These are phyloP conservation scores for Canna indica DNA, from an alignment of 176 grass and related monocot species.

Conservation along the genomic window DNA sequence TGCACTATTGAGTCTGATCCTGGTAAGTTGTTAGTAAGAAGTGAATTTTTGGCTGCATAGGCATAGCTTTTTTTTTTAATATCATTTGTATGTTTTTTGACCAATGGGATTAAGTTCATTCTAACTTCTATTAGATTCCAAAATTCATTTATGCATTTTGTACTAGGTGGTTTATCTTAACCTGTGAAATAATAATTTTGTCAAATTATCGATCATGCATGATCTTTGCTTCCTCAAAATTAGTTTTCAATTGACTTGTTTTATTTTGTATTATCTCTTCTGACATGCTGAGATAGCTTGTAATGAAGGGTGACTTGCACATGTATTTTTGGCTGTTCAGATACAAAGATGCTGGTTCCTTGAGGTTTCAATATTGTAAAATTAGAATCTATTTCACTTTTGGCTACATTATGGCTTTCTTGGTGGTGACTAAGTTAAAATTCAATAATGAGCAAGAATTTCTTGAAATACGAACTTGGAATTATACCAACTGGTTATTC, in stretches of 20 bases:
- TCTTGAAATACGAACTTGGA: background rate
- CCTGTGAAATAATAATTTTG: background rate
- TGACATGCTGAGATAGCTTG: background rate
- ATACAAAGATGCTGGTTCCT: background rate
- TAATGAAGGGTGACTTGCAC: background rate
- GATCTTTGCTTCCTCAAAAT: background rate
- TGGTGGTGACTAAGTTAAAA: background rate
- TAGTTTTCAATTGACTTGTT: background rate
- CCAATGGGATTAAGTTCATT: too few relatives aligned
- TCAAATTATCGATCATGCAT: background rate
- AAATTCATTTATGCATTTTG: background rate
- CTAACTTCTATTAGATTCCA: too few relatives aligned
- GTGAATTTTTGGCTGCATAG: background rate
- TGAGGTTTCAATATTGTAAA: background rate
- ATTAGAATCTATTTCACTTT: background rate
- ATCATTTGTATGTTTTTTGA: background rate
- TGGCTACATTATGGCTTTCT: background rate
- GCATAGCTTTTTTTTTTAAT: background rate
- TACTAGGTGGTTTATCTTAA: background rate
- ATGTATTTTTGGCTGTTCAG: background rate
- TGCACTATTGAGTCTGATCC: conserved; percentile 96
- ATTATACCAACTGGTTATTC: background rate
- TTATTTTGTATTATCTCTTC: background rate
- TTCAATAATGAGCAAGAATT: background rate
- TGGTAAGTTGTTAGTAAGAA: conserved; percentile 31